Base-by-base conservation (phyloP, 1,284 basidiomycete genomes). In the Boletus semigastroideus region DNA sequence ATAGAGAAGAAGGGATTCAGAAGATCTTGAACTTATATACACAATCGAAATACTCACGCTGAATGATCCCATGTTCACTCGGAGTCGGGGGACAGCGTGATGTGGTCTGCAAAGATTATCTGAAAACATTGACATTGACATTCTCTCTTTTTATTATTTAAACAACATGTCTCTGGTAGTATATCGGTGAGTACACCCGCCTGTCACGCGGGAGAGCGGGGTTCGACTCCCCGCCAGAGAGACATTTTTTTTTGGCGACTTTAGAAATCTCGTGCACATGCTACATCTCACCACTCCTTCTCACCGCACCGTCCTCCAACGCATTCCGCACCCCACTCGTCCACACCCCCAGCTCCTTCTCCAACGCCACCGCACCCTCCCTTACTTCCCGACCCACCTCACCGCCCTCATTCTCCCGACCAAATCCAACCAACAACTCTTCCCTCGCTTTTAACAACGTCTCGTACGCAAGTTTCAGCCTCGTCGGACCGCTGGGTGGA, bases 331-430 rank as follows among this genome's bases (percentile, higher is more conserved):
- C 41, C 1, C 69, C 68, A 10, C 49, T 58, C 31, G 53, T 78
- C 87, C 87, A 91, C 13, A 83, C 77, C 1, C 74, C 78, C 25
- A 90, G 65, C 66, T 91, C 88, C 64, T 78, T 83, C 67, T 91
- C 88, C 20, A 88, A 56, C 10, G 76, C 66, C 10, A 82, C 80
- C 12, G 84, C 63, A 37, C 67, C 70, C 58, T 82, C 78, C 54
- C 86, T 68, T 8, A 86, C 75, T 47, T 79, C 76, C 49, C 59
- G 68, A 6, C 86, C 85, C 1, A 86, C 79, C 57, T 78, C 68
- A 0, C 87, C 87, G 0, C 87, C 87, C 28, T 80, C 82, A 50
- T 78, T 83, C 42, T 61, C 66, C 33, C 62, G 70, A 1, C 87
- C 87, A 64, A 89, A 89, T 3, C 82, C 87, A 41, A 87, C 61